Evolutionary conservation across 2,329 filamentous ascomycete genomes (phyloP).

Genomic region (Ophiostoma pallidulum): DNA sequence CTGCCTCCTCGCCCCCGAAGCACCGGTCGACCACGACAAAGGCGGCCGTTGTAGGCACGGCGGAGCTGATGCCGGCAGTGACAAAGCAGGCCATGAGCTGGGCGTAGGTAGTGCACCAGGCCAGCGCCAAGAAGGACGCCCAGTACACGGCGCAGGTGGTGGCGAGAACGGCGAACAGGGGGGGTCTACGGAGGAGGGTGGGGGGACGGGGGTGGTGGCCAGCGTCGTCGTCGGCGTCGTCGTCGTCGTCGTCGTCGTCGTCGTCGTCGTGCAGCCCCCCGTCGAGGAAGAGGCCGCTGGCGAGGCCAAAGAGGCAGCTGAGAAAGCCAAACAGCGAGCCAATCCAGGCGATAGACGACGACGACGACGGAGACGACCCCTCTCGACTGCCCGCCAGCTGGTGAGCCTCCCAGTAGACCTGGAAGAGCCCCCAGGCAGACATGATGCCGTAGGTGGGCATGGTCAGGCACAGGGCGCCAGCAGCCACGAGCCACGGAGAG

Average conservation of each 20-base stretch:
- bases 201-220: too few species aligned
- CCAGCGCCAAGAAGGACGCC: constrained; percentile 21
- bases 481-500: constrained; percentile 9
- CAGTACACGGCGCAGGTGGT: constrained; percentile 18
- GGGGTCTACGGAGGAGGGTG: too few species aligned
- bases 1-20: constrained; percentile 13
- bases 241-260: constrained; percentile 6
- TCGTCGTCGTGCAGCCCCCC: constrained; percentile 1
- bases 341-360: constrained; percentile 21
- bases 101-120: constrained; percentile 21
- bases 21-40: constrained; percentile 22
- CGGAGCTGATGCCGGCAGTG: constrained; percentile 20
- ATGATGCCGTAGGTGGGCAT: constrained; percentile 23
- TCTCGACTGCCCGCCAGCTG: constrained; percentile 15
- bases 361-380: too few species aligned
- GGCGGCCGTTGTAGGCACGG: constrained; percentile 20
- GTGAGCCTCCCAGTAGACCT: constrained; percentile 21
- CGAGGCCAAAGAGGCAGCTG: constrained; percentile 19
- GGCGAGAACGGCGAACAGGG: constrained; percentile 11
- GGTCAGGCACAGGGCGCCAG: constrained; percentile 19
- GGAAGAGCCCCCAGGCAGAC: constrained; percentile 23
- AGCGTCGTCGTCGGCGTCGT: too few species aligned
- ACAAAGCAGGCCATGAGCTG: constrained; percentile 23
- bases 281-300: constrained; percentile 20
- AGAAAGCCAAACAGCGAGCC: constrained; percentile 23